Conservation (phyloP, 2,329 filamentous ascomycete species). For the Pestalotiopsis sp. region DNA sequence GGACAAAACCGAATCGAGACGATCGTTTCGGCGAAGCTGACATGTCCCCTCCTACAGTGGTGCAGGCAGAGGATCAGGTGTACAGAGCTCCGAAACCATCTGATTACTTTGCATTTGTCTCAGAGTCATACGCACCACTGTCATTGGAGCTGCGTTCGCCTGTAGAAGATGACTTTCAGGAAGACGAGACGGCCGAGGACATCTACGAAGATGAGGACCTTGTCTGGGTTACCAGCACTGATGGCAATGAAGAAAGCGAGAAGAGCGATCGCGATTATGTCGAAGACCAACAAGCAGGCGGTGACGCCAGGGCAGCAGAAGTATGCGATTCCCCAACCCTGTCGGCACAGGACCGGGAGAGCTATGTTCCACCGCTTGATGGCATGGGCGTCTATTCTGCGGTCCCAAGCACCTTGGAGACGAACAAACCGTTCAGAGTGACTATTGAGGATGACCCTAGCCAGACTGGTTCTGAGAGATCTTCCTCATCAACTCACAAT, state of each 20-base stretch:
- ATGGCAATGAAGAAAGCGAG: neutral
- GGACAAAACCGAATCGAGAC: neutral
- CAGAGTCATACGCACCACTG: conserved; percentile 29
- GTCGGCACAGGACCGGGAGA: conserved; percentile 28
- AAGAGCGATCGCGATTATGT: neutral
- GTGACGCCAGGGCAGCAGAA: neutral
- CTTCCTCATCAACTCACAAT: conserved; percentile 42
- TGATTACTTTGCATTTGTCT: conserved; percentile 31
- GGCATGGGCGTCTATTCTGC: conserved; percentile 26
- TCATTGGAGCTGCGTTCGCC: conserved; percentile 26
- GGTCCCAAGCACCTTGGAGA: conserved; percentile 21
- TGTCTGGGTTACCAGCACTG: neutral
- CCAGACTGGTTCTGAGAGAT: conserved; percentile 35
- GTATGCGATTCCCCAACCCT: conserved; percentile 21
- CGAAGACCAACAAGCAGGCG: neutral
- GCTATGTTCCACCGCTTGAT: conserved; percentile 29
- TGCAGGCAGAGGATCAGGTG: neutral
- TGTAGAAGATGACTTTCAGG: conserved; percentile 18
- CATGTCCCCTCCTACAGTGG: neutral
- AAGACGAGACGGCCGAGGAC: conserved; percentile 21
- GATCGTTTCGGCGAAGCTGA: neutral
- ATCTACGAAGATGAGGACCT: conserved; percentile 12
- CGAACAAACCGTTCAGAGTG: conserved; percentile 19
- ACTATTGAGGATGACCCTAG: conserved; percentile 26
- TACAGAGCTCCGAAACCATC: conserved; percentile 19